A percentile compares a stretch with the other conserved stretches of the same genome.
Conservation (phyloP, 306 rosid species). For the Quercus rubra region DNA sequence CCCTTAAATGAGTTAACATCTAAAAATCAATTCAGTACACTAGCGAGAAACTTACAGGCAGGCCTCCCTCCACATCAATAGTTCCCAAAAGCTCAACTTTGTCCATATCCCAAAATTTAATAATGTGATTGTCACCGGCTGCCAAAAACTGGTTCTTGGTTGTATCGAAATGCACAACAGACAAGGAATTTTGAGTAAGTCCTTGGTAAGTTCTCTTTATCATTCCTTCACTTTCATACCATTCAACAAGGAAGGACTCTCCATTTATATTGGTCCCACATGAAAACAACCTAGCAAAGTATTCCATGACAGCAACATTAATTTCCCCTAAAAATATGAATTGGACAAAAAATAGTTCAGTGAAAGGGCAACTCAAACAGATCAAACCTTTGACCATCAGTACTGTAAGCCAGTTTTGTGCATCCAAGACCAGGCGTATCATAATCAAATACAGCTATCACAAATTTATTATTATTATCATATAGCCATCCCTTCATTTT, state of each 20-base stretch:
- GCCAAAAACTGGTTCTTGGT: slow-evolving; percentile 29
- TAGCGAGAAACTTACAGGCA: slow-evolving; percentile 22
- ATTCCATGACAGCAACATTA: background rate
- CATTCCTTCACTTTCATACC: slow-evolving; percentile 36
- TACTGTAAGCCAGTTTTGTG: slow-evolving; percentile 33
- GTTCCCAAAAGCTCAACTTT: slow-evolving; percentile 15
- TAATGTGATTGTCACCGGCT: slow-evolving; percentile 34
- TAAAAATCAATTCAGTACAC: background rate
- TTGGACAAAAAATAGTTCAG: background rate
- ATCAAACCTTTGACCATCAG: slow-evolving; percentile 33
- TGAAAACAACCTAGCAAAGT: slow-evolving; percentile 35
- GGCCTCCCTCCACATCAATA: slow-evolving; percentile 26
- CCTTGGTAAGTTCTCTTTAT: slow-evolving; percentile 34
- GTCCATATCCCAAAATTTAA: slow-evolving; percentile 54
- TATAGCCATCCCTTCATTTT: slow-evolving; percentile 38
- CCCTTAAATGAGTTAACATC: slow-evolving; percentile 1
- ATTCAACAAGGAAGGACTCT: slow-evolving; percentile 38
- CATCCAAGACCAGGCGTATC: slow-evolving; percentile 30
- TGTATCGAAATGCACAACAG: slow-evolving; percentile 32
- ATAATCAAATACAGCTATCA: slow-evolving; percentile 10
- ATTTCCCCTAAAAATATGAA: background rate
- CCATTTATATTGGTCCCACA: slow-evolving; percentile 38
- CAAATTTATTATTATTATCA: background rate
- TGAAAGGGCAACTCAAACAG: background rate
- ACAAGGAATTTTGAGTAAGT: slow-evolving; percentile 22